A percentile compares a stretch with the other conserved stretches of the same genome.
phyloP scores from a whole-genome alignment of 495 filamentous ascomycete species.

The Echria macrotheca region DNA sequence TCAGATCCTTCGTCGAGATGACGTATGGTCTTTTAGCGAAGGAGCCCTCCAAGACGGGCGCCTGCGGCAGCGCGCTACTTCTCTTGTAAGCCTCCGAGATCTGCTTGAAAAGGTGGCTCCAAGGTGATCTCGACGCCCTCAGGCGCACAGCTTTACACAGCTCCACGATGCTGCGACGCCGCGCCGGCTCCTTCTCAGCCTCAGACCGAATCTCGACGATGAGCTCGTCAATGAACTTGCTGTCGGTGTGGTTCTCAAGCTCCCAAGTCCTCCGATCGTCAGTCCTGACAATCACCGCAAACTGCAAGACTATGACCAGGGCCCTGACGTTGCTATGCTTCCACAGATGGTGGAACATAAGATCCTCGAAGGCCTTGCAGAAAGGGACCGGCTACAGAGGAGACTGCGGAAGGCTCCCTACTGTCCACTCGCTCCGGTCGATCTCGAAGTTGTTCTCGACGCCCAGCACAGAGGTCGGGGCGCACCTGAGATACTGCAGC shows the following conservation, averaged over 20 bases:
- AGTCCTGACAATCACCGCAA: not conserved
- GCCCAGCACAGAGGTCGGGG: no score
- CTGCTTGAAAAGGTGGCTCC: no score
- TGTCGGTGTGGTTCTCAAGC: not conserved
- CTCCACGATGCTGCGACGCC: not conserved
- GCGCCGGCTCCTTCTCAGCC: not conserved
- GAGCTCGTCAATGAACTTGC: not conserved
- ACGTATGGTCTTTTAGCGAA: no score
- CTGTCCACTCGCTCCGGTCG: no score
- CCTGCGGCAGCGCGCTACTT: no score
- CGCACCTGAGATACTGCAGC: no score
- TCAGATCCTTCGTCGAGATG: no score
- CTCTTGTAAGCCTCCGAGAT: no score
- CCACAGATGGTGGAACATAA: not conserved
- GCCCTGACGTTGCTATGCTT: not conserved
- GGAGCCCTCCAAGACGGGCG: no score
- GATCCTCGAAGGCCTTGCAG: not conserved
- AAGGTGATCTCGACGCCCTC: no score
- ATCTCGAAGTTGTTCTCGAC: no score
- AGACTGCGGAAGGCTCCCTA: no score
- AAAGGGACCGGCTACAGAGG: not conserved
- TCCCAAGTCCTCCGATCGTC: not conserved
- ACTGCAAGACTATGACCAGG: not conserved
- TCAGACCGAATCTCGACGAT: not conserved
- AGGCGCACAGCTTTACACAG: not conserved